Evolutionary conservation across 2,329 filamentous ascomycete species (phyloP).

Genomic region (Ceratocystis cubensis): DNA sequence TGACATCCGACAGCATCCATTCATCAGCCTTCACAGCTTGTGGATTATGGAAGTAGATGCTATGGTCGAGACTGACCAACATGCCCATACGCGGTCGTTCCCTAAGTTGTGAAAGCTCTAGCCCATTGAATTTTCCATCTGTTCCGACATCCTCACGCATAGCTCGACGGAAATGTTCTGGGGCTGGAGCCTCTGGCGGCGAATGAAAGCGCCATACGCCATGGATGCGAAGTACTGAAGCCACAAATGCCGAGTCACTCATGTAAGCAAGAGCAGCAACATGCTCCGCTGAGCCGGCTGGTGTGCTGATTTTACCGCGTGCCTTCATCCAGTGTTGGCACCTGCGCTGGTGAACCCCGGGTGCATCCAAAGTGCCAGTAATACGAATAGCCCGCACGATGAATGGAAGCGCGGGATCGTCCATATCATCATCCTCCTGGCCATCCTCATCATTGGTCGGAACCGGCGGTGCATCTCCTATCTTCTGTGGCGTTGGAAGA

Average conservation of each 20-base stretch:
- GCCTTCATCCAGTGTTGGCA: conserved; percentile 64
- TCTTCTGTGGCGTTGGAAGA: conserved; percentile 40
- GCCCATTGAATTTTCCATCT: conserved; percentile 29
- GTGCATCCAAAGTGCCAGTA: conserved; percentile 28
- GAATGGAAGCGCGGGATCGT: conserved; percentile 38
- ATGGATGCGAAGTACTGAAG: conserved; percentile 71
- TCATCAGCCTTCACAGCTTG: conserved; percentile 47
- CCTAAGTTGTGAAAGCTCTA: conserved; percentile 36
- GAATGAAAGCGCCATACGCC: conserved; percentile 61
- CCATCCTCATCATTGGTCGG: conserved; percentile 30
- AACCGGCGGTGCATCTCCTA: conserved; percentile 30
- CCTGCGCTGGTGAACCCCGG: conserved; percentile 51
- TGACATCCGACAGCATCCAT: conserved; percentile 72
- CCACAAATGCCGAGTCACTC: conserved; percentile 86
- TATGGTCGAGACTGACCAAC: conserved; percentile 72
- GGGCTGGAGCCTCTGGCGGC: conserved; percentile 29
- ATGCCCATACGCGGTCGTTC: conserved; percentile 56
- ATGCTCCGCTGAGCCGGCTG: conserved; percentile 67
- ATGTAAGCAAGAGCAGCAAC: conserved; percentile 84
- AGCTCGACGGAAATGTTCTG: conserved; percentile 12
- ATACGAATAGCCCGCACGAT: conserved; percentile 35
- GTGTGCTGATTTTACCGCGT: conserved; percentile 57
- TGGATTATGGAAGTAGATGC: conserved; percentile 55
- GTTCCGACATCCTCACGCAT: conserved; percentile 16
- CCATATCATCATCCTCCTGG: conserved; percentile 35